Evolutionary conservation across 176 grass and related monocot genomes (phyloP).

Genomic region (Oryza glaberrima): DNA sequence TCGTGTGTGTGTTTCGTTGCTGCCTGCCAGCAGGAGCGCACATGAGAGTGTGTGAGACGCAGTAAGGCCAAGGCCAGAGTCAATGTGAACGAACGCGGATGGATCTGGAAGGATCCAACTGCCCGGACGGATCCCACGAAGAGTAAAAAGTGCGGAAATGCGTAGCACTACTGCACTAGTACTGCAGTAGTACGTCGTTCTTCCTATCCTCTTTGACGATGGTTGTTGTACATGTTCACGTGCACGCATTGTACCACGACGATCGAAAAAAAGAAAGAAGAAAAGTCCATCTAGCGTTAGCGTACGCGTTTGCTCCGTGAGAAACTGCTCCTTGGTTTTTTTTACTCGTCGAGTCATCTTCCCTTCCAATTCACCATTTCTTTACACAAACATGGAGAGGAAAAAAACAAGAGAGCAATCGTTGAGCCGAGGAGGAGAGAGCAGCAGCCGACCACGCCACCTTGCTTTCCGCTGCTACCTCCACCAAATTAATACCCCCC

Average conservation of each 20-base stretch:
- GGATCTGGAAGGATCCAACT: constrained; percentile 5
- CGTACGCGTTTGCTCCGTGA: background rate
- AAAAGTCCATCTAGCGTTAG: background rate
- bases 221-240: background rate
- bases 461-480: background rate
- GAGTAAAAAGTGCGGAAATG: background rate
- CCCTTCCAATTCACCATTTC: background rate
- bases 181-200: too few relatives aligned
- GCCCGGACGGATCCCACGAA: too few relatives aligned
- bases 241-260: background rate
- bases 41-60: background rate
- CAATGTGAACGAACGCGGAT: background rate
- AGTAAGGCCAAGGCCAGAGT: background rate
- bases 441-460: constrained; percentile 21
- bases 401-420: background rate
- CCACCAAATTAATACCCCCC: constrained; percentile 24
- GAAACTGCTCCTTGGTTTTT: background rate
- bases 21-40: background rate
- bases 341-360: too few relatives aligned
- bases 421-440: background rate
- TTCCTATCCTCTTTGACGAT: background rate
- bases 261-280: background rate
- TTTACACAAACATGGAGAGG: background rate
- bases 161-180: background rate
- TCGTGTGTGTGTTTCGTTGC: background rate